These are phyloP conservation scores for Chaetothyriales sp. DNA, from an alignment of 2,329 filamentous ascomycete genomes.

Conservation along the genomic window DNA sequence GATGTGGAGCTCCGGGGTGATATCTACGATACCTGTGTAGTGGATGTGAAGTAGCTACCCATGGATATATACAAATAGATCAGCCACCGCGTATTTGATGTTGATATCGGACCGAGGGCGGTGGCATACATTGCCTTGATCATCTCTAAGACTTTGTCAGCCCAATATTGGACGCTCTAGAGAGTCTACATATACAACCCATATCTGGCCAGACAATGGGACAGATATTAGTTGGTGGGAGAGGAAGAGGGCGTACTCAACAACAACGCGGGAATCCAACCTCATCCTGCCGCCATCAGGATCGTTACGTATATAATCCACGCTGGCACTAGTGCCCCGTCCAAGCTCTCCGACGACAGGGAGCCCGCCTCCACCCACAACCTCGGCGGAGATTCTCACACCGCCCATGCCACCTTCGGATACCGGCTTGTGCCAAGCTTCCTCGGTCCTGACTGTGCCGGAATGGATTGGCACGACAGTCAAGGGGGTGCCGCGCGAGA, in stretches of 20 bases:
- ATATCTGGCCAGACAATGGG: too few species aligned
- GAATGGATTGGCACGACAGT: constrained; percentile 28
- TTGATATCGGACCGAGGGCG: not conserved
- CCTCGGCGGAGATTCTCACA: not conserved
- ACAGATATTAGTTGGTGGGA: not conserved
- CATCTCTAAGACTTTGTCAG: constrained; percentile 17
- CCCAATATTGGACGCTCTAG: too few species aligned
- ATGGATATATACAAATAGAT: not conserved
- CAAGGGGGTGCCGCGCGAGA: constrained; percentile 24
- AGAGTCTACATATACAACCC: too few species aligned
- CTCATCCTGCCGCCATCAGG: constrained; percentile 27
- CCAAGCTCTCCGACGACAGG: constrained; percentile 26
- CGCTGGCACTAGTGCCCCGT: constrained; percentile 24
- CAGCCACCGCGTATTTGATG: not conserved
- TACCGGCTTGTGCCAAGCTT: not conserved
- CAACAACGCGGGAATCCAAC: constrained; percentile 27
- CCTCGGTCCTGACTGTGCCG: constrained; percentile 25
- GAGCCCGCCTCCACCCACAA: constrained; percentile 15
- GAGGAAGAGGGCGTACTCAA: constrained; percentile 24
- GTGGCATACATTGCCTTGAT: constrained; percentile 22
- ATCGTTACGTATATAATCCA: constrained; percentile 32
- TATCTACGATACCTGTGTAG: constrained; percentile 28
- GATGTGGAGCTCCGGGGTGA: constrained; percentile 22
- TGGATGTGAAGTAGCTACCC: constrained; percentile 25
- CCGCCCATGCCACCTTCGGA: not conserved